Evolutionary conservation across 345 rosid species (phyloP).

Genomic region (Heritiera fomes): DNA sequence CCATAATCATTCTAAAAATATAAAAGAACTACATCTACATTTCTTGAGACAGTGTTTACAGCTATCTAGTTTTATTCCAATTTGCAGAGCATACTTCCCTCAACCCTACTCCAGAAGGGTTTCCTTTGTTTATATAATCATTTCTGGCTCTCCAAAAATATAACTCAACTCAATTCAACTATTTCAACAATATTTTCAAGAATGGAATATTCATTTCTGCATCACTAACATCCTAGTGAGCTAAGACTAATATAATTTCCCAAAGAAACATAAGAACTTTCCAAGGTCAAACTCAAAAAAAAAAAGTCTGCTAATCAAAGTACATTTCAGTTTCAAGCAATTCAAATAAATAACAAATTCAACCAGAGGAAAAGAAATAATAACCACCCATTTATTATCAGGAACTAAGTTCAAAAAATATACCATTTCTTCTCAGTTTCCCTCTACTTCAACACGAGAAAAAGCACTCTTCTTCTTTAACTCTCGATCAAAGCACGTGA

Average conservation of each 20-base stretch:
- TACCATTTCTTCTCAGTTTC: constrained; percentile 30
- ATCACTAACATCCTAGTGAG: no score
- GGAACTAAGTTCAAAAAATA: not conserved
- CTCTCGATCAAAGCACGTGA: not conserved
- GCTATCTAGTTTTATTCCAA: not conserved
- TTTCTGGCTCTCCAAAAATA: not conserved
- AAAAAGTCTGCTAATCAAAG: no score
- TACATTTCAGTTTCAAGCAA: no score
- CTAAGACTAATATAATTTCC: no score
- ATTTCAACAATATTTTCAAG: not conserved
- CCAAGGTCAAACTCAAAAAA: no score
- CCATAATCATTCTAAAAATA: not conserved
- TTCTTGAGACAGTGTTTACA: not conserved
- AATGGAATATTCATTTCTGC: not conserved
- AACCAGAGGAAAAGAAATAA: not conserved
- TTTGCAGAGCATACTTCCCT: not conserved
- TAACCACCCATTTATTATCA: not conserved
- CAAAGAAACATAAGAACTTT: no score
- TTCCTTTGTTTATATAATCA: not conserved
- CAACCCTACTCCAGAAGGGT: not conserved
- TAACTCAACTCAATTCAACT: not conserved
- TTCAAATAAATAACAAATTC: no score
- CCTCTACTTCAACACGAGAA: not conserved
- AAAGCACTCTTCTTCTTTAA: not conserved
- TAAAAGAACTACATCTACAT: not conserved